Evolutionary conservation across 805 yeast genomes (phyloP).

Genomic region (Ogataea minuta): DNA sequence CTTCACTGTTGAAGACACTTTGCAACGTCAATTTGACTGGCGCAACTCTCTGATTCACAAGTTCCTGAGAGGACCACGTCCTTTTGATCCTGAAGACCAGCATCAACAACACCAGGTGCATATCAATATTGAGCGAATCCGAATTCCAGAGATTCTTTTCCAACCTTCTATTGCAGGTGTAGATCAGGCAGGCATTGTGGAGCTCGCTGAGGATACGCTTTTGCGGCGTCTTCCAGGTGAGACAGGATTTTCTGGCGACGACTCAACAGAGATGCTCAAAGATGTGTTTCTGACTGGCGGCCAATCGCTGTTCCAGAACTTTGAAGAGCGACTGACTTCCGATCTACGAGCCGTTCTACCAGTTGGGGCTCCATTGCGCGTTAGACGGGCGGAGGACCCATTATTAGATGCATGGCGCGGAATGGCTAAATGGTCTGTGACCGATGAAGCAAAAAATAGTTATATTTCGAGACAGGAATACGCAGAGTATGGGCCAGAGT

Average conservation of each 20-base stretch:
- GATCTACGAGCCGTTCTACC: constrained; percentile 79
- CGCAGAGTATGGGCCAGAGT: constrained; percentile 86
- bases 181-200: constrained; percentile 93
- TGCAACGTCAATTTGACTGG: constrained; percentile 84
- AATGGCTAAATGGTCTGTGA: constrained; percentile 74
- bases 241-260: constrained; percentile 51
- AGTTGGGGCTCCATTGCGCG: constrained; percentile 54
- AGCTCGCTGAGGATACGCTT: constrained; percentile 66
- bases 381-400: constrained; percentile 67
- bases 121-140: constrained; percentile 83
- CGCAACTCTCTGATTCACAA: constrained; percentile 72
- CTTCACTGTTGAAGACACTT: constrained; percentile 81
- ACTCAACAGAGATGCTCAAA: constrained; percentile 44
- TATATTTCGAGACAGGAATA: constrained; percentile 70
- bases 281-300: constrained; percentile 91
- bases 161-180: constrained; percentile 93
- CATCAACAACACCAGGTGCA: constrained; percentile 89
- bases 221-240: constrained; percentile 56
- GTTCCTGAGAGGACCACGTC: constrained; percentile 87
- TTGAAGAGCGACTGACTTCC: constrained; percentile 60
- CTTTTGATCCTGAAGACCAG: constrained; percentile 76
- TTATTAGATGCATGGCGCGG: constrained; percentile 89
- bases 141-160: constrained; percentile 88
- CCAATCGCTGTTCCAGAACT: constrained; percentile 59
- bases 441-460: constrained; percentile 41